phyloP scores from a whole-genome alignment of 2,329 filamentous ascomycete genomes.

The Corinectria fuckeliana region DNA sequence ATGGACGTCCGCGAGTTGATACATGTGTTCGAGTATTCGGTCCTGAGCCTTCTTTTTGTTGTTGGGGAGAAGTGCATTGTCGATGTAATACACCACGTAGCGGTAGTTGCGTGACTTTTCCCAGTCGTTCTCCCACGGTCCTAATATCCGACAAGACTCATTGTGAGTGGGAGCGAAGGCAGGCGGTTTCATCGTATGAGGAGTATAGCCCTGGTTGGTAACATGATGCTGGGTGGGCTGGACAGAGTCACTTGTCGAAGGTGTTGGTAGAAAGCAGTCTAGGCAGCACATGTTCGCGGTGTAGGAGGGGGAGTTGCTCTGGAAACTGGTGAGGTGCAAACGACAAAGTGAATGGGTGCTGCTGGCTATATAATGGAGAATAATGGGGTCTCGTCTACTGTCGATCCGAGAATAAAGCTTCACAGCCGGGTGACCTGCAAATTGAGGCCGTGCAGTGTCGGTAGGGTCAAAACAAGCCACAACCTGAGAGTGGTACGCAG shows the following conservation, averaged over 20 bases:
- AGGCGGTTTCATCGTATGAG: background rate
- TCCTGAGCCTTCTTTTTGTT: background rate
- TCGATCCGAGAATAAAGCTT: background rate
- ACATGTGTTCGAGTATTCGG: background rate
- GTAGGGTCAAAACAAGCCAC: background rate
- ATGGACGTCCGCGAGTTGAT: background rate
- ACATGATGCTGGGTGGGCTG: background rate
- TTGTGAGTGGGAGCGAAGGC: background rate
- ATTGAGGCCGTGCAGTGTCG: background rate
- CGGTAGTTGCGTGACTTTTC: background rate
- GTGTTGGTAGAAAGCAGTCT: background rate
- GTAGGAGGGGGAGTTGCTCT: background rate
- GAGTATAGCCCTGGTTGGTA: background rate
- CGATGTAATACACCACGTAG: background rate
- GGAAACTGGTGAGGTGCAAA: background rate
- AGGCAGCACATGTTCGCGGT: background rate
- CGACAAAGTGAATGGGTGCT: background rate
- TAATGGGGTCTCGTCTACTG: background rate
- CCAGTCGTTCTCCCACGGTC: background rate
- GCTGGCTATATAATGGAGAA: background rate
- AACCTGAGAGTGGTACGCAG: background rate
- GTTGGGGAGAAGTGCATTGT: background rate
- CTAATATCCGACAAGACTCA: background rate
- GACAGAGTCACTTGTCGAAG: background rate
- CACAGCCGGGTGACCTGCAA: background rate